Conservation (phyloP, 1,139 yeast genomes). For the Blastobotrys buckinghamii region DNA sequence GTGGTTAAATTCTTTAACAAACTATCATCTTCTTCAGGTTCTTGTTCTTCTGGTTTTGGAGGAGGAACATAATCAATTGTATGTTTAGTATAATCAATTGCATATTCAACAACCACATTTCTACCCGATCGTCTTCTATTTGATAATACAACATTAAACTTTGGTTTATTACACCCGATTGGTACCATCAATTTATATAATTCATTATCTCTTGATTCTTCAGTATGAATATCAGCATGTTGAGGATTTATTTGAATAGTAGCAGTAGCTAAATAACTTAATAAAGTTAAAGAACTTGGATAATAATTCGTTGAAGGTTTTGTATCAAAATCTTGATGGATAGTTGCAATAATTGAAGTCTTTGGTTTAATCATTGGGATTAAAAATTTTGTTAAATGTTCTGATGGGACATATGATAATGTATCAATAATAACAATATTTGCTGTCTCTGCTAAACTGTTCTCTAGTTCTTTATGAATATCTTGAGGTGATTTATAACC, state of each 20-base stretch:
- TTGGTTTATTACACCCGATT: slow-evolving; percentile 42
- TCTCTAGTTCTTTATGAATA: slow-evolving; percentile 7
- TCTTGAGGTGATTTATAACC: slow-evolving; percentile 4
- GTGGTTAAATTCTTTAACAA: slow-evolving; percentile 73
- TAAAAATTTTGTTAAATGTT: slow-evolving; percentile 48
- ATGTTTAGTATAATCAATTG: slow-evolving; percentile 49
- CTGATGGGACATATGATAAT: slow-evolving; percentile 50
- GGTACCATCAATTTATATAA: slow-evolving; percentile 46
- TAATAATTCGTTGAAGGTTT: slow-evolving; percentile 24
- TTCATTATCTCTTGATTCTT: slow-evolving; percentile 45
- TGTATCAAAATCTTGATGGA: slow-evolving; percentile 37
- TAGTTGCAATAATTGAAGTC: slow-evolving; percentile 52
- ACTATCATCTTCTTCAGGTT: slow-evolving; percentile 32
- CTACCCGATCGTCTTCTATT: slow-evolving; percentile 84
- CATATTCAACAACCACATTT: slow-evolving; percentile 51
- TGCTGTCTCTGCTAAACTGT: slow-evolving; percentile 3
- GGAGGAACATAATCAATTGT: slow-evolving; percentile 40
- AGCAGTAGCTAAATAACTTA: slow-evolving; percentile 66
- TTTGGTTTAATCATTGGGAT: slow-evolving; percentile 50
- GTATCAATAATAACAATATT: slow-evolving; percentile 55
- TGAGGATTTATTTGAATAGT: slow-evolving; percentile 54
- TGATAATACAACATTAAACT: slow-evolving; percentile 47
- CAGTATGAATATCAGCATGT: slow-evolving; percentile 33
- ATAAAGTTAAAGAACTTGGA: slow-evolving; percentile 49
- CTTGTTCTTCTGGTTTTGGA: slow-evolving; percentile 29